Percentiles rank a stretch among this genome's conserved stretches.
Evolutionary conservation across 176 grass and related monocot species (phyloP).

Genomic region (Avena insularis): DNA sequence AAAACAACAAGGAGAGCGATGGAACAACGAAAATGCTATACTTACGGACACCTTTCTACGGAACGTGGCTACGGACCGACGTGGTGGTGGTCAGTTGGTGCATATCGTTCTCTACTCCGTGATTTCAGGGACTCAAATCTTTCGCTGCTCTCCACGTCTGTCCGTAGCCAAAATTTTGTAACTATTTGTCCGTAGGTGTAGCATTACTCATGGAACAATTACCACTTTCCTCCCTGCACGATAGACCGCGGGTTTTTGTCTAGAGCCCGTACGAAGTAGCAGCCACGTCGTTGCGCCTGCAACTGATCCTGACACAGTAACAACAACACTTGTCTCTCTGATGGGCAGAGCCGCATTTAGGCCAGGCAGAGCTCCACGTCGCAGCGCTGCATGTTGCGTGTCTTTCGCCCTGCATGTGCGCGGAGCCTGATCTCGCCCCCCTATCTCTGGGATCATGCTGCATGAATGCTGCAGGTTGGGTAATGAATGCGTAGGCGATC

Average conservation of each 20-base stretch:
- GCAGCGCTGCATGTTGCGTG: neutral
- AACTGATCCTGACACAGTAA: neutral
- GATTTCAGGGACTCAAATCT: no score
- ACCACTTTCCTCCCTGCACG: neutral
- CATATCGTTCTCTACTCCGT: no score
- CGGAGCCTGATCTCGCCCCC: neutral
- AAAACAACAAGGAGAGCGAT: no score
- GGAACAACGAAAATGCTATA: no score
- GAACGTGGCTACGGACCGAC: no score
- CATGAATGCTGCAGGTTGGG: neutral
- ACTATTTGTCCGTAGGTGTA: no score
- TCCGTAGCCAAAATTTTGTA: no score
- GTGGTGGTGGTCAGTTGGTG: no score
- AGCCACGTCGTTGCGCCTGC: neutral
- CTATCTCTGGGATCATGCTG: neutral
- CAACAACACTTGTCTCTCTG: neutral
- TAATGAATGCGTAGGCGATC: neutral
- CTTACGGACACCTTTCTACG: no score
- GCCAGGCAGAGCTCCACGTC: conserved; percentile 25
- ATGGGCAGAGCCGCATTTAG: neutral
- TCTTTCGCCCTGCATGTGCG: neutral
- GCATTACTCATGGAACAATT: no score
- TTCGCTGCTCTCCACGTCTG: no score
- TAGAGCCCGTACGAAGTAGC: no score
- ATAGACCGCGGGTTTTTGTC: neutral